Evolutionary conservation across 78 protist species (phyloP).

Genomic region (Emiliania huxleyi): DNA sequence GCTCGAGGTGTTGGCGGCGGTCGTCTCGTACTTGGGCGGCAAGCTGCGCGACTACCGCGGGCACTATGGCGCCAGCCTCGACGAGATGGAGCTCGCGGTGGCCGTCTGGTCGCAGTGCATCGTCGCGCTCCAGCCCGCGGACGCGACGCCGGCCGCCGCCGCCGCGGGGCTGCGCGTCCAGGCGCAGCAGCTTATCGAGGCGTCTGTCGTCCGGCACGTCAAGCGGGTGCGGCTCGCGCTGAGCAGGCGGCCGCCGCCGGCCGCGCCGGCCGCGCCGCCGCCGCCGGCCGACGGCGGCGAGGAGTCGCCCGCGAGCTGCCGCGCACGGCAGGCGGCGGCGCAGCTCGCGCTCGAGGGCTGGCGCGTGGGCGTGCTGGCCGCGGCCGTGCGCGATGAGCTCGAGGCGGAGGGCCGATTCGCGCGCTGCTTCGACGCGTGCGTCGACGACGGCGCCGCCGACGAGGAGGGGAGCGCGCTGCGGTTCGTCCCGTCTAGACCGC

Average conservation of each 20-base stretch:
- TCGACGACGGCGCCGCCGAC: not conserved
- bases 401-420: not conserved
- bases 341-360: not conserved
- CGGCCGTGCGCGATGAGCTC: not conserved
- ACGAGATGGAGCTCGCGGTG: not conserved
- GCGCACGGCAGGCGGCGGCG: not conserved
- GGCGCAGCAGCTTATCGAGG: not conserved
- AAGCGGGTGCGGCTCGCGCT: not conserved
- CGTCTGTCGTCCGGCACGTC: not conserved
- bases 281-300: no score
- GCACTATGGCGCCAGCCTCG: not conserved
- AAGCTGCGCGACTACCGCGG: not conserved
- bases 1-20: not conserved
- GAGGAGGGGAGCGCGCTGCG: not conserved
- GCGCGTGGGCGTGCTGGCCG: not conserved
- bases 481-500: not conserved
- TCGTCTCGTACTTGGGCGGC: not conserved
- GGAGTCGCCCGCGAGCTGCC: no score
- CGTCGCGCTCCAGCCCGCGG: not conserved
- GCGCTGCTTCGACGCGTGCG: not conserved
- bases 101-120: not conserved
- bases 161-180: not conserved
- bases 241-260: not conserved
- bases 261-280: no score
- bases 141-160: not conserved